Percentiles rank a stretch among this genome's conserved stretches.
Conservation (phyloP, 2,329 filamentous ascomycete species). For the Microsporum audouinii region DNA sequence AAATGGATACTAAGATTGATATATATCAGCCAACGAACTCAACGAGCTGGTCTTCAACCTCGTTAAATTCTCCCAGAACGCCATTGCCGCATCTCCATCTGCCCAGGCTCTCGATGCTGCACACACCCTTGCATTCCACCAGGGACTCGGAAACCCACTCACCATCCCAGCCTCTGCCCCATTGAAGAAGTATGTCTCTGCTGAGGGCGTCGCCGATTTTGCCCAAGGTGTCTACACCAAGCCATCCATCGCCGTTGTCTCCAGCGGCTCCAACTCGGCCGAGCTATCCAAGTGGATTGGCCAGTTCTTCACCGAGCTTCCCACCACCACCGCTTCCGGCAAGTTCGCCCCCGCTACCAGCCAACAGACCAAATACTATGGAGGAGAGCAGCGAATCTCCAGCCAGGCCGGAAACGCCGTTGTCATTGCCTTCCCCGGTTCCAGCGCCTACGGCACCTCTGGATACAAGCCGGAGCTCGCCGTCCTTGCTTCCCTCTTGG, state of each 20-base stretch:
- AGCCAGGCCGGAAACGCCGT: slow-evolving; percentile 68
- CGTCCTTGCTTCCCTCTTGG: slow-evolving; percentile 78
- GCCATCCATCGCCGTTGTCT: slow-evolving; percentile 81
- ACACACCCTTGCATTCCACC: slow-evolving; percentile 83
- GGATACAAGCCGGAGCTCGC: slow-evolving; percentile 81
- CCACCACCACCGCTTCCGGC: slow-evolving; percentile 39
- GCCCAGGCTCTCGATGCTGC: slow-evolving; percentile 74
- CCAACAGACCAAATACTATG: slow-evolving; percentile 71
- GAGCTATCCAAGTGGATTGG: slow-evolving; percentile 80
- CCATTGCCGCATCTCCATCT: slow-evolving; percentile 50
- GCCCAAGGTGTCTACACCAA: slow-evolving; percentile 73
- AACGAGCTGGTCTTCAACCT: slow-evolving; percentile 73
- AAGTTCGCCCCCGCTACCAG: slow-evolving; percentile 41
- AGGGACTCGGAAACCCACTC: slow-evolving; percentile 70
- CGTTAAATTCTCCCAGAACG: slow-evolving; percentile 67
- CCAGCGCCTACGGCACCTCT: slow-evolving; percentile 56
- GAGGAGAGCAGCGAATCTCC: slow-evolving; percentile 83
- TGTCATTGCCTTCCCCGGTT: slow-evolving; percentile 86
- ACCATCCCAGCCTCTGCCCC: slow-evolving; percentile 61
- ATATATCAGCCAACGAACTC: slow-evolving; percentile 64
- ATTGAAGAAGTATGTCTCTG: slow-evolving; percentile 67
- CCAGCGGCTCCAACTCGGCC: slow-evolving; percentile 68
- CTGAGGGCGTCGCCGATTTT: slow-evolving; percentile 62
- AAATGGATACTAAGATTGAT: slow-evolving; percentile 6
- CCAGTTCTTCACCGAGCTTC: slow-evolving; percentile 74